Base-by-base conservation (phyloP, 2,329 filamentous ascomycete species). In the Arthrobotrys iridis region DNA sequence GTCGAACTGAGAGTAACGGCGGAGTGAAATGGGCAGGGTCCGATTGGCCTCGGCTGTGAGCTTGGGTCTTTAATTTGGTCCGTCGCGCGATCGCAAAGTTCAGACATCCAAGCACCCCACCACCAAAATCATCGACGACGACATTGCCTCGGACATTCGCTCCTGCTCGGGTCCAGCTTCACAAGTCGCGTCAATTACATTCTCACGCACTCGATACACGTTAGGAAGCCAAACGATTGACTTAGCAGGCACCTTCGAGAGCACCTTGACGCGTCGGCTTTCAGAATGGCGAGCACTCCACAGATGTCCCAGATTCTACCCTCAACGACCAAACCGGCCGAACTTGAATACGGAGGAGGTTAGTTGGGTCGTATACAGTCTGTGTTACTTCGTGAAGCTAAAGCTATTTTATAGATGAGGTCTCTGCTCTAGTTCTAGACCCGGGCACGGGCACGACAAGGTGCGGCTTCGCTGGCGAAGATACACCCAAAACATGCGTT, bases 401-500 rank as follows among this genome's bases (percentile, higher is more conserved):
- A 58, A 35, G 30, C 22, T 35, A 24, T 46, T 58, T 18, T 71
- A 70, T 80, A 97, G 95, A 99, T 85, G 95, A 99, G 85, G 93
- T 99, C 78, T 96, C 93, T 35, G 96, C 96, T 60, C 91, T 99
- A 79, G 92, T 99, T 37, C 92, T 99, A 81, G 95, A 99, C 81
- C 92, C 95, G 2, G 95, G 96, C 77, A 97, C 93, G 84, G 92
- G 91, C 81, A 90, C 89, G 79, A 93, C 92, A 41, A 93, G 96
- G 83, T 95, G 93, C 74, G 95, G 95, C 71, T 99, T 98, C 81
- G 96, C 96, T 10, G 95, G 96, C 81, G 96, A 99, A 87, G 95
- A 99, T 84, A 91, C 93, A 0, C 95, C 95, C 79, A 98, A 98
- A 85, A 93, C 92, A 28, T 89, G 98, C 68, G 87, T 96, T 71